Conservation (phyloP, 352 stramenopile genomes). For the Globisporangium recalcitrans region DNA sequence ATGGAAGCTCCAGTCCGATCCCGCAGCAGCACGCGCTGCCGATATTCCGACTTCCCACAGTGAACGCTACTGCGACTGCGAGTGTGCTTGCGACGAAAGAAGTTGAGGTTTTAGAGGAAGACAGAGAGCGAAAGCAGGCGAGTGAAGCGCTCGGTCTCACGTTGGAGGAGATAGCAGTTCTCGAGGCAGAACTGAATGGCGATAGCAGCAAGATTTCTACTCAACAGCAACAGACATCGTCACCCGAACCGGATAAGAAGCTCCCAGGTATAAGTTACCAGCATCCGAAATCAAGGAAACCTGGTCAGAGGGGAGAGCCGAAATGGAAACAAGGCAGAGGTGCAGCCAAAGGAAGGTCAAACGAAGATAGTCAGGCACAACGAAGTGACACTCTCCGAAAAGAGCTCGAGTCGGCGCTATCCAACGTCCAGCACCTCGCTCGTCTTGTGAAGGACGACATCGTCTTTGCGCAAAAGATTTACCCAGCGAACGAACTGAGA, state of each 20-base stretch:
- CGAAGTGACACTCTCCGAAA: slow-evolving; percentile 31
- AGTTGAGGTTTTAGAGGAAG: slow-evolving; percentile 40
- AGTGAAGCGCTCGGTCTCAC: slow-evolving; percentile 59
- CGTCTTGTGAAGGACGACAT: slow-evolving; percentile 73
- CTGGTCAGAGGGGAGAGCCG: neutral
- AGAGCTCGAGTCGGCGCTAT: slow-evolving; percentile 51
- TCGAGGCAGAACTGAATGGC: slow-evolving; percentile 53
- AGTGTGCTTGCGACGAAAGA: slow-evolving; percentile 33
- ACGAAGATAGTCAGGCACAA: neutral
- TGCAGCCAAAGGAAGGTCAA: neutral
- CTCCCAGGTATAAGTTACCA: slow-evolving; percentile 5
- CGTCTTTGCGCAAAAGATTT: slow-evolving; percentile 62
- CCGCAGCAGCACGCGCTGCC: slow-evolving; percentile 49
- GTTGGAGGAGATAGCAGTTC: slow-evolving; percentile 55
- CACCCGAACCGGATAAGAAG: neutral
- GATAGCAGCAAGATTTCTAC: neutral
- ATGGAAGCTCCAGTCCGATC: slow-evolving; percentile 11
- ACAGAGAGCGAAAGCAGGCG: slow-evolving; percentile 49
- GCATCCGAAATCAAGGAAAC: neutral
- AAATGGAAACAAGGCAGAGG: slow-evolving; percentile 3
- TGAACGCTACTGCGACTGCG: slow-evolving; percentile 43
- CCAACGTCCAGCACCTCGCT: slow-evolving; percentile 63
- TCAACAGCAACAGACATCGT: neutral
- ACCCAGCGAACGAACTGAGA: slow-evolving; percentile 47
- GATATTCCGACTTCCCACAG: slow-evolving; percentile 61